Base-by-base conservation (phyloP, 2,329 filamentous ascomycete species). In the Lasiodiplodia citricola region DNA sequence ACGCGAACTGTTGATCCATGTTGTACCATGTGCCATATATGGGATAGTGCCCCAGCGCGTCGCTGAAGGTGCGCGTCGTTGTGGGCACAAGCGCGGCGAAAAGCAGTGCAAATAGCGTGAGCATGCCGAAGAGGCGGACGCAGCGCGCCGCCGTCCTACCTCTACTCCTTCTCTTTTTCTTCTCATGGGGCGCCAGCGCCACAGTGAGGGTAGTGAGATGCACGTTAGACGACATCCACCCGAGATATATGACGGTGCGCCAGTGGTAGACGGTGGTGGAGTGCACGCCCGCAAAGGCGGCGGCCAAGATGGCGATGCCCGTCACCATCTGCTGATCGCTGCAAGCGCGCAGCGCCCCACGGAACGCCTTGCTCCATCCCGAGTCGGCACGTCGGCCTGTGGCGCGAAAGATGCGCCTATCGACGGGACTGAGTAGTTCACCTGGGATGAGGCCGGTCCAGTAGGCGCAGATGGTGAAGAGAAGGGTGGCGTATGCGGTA, bases 301-400 rank as follows among this genome's bases (percentile, higher is more conserved):
- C 68, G 6, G 69, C 69, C 1, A 73, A 64, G 16, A 73, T 67
- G 1, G 71, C 70, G n/a, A 74, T 70, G 2, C 73, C 72, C 0
- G 72, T 73, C 0, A 74, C 70, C 21, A 74, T 71, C 31, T 74
- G 72, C 57, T 73, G 71, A 52, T 73, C 72, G 54, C 69, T 71
- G 21, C 72, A 66, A 4, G 70, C 69, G 13, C 71, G 68, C 18
- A 71, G 71, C 14, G 66, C 50, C 0, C 51, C 70, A 68, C 72
- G 63, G 5, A 70, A 50, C 2, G 65, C 47, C 7, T 51, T 23
- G 25, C 58, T 60, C 56, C 52, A 55, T 55, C 23, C 13, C 13
- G 55, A 44, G 55, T 7, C n/a, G n/a, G 3, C 55, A 35, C 55
- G 25, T 13, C 16, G 55, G 37, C 35, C 18, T 18, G 41, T 58